Conservation (phyloP, 192 early-diverging fungal species). For the Spinellus fusiger region DNA sequence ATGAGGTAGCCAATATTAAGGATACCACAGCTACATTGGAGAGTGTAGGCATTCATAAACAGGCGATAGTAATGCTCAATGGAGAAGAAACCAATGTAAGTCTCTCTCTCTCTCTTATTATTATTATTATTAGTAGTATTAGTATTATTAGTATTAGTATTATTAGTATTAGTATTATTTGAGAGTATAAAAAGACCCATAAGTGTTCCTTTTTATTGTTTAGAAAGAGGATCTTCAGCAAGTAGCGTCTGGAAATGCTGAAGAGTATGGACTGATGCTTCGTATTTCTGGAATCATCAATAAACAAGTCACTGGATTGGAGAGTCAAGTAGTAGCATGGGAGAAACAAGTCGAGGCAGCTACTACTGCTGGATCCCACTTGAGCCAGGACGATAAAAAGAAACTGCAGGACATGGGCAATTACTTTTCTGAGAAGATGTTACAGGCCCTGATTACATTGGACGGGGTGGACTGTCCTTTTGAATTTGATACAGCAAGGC, state of each 20-base stretch:
- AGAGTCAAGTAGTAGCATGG: background rate
- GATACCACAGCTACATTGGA: conserved; percentile 60
- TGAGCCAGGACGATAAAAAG: conserved; percentile 30
- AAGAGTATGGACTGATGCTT: conserved; percentile 46
- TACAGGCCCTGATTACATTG: conserved; percentile 70
- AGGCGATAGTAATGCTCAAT: conserved; percentile 69
- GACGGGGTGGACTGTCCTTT: conserved; percentile 64
- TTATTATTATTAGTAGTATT: background rate
- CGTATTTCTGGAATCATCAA: conserved; percentile 39
- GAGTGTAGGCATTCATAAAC: conserved; percentile 65
- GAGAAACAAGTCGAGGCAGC: conserved; percentile 28
- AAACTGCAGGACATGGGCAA: conserved; percentile 68
- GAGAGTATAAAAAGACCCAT: background rate
- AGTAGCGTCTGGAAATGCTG: conserved; percentile 39
- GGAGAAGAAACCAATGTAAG: conserved; percentile 57
- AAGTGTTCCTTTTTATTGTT: background rate
- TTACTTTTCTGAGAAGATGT: conserved; percentile 63
- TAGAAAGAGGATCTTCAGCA: conserved; percentile 17
- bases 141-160: background rate
- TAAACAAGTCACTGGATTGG: conserved; percentile 10
- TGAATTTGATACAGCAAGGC: conserved; percentile 64
- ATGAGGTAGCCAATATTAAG: conserved; percentile 59
- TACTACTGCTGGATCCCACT: conserved; percentile 21
- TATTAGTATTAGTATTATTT: background rate
- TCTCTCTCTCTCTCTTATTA: background rate